Evolutionary conservation across 2,329 filamentous ascomycete species (phyloP), one percentile per base, ranked within the genome.

Genomic region (Fusarium vanettenii): DNA sequence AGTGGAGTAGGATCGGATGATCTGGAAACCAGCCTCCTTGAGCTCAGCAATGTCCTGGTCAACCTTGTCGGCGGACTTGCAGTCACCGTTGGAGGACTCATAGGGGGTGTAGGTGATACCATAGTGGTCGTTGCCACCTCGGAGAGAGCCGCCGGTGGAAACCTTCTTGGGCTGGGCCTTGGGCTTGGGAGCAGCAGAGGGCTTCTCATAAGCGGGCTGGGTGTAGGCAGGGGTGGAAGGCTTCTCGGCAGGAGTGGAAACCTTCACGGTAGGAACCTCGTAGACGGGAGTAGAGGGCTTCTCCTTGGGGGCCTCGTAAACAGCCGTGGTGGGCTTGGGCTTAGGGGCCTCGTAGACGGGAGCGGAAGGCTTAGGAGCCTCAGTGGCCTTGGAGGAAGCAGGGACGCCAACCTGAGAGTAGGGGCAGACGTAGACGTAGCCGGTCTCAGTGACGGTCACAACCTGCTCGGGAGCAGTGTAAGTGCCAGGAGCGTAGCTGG

Each of bases 1-100:
- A 77, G 95, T 95, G 75, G 93, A 94, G 91, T 98, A 98, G 82
- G 97, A 88, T 83, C 96, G 95, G 82, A 96, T 83, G 60, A 89
- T 86, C 74, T 84, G 85, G 89, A 95, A 95, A 70, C 93, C 93
- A 75, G 90, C 89, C 63, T 78, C 60, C 80, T 91, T 89, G 81
- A 96, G 93, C 69, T 83, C 76, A 43, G 84, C 82, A 76, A 96
- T 88, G 75, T 95, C 93, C 27, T 78, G 64, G 71, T 87, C 81
- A 69, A 96, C 90, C 57, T 89, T 82, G n/a, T 73, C 72, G 71
- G 88, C 84, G 70, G 81, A 80, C 90, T 94, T 94, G 92, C 94
- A 96, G 59, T 85, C 79, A 71, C 89, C 89, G 60, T 85, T 85
- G 63, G 81, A 76, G 71, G 86, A 79, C 76, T 86, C 87, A 86